Evolutionary conservation across 1,139 yeast genomes (phyloP).

Genomic region (Magnusiomyces fungicola): DNA sequence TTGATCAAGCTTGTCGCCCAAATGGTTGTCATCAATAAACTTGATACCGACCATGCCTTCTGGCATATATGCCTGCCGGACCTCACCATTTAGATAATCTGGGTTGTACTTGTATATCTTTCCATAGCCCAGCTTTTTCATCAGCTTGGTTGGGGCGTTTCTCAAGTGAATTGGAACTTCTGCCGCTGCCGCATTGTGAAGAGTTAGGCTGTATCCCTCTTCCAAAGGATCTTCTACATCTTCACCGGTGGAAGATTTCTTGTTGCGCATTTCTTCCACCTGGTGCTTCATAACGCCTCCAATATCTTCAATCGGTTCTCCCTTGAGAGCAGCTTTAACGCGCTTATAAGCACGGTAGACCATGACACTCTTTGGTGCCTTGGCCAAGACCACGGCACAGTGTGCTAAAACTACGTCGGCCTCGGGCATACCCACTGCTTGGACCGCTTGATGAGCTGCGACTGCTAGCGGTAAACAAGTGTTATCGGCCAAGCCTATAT

Average conservation of each 20-base stretch:
- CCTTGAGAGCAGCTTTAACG: constrained; percentile 51
- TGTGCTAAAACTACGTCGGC: constrained; percentile 87
- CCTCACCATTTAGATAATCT: constrained; percentile 60
- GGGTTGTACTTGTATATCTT: constrained; percentile 87
- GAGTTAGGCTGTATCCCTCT: not conserved
- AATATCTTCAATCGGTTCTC: constrained; percentile 38
- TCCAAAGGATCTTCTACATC: not conserved
- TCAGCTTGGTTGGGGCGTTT: constrained; percentile 87
- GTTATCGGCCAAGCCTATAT: constrained; percentile 77
- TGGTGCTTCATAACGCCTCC: not conserved
- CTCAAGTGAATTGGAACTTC: constrained; percentile 53
- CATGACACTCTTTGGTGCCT: constrained; percentile 78
- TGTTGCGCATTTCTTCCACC: not conserved
- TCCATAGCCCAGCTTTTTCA: constrained; percentile 84
- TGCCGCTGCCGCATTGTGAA: constrained; percentile 41
- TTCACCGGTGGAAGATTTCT: not conserved
- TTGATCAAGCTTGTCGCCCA: not conserved
- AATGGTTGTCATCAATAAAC: constrained; percentile 22
- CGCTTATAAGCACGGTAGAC: constrained; percentile 71
- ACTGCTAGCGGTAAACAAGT: constrained; percentile 79
- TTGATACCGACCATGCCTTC: constrained; percentile 25
- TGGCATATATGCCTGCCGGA: constrained; percentile 50
- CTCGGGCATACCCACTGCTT: constrained; percentile 95
- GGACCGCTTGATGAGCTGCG: constrained; percentile 79
- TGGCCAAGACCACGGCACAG: constrained; percentile 80